Evolutionary conservation across 106 monocot genomes (phyloP).

Genomic region (Dactylorhiza incarnata): DNA sequence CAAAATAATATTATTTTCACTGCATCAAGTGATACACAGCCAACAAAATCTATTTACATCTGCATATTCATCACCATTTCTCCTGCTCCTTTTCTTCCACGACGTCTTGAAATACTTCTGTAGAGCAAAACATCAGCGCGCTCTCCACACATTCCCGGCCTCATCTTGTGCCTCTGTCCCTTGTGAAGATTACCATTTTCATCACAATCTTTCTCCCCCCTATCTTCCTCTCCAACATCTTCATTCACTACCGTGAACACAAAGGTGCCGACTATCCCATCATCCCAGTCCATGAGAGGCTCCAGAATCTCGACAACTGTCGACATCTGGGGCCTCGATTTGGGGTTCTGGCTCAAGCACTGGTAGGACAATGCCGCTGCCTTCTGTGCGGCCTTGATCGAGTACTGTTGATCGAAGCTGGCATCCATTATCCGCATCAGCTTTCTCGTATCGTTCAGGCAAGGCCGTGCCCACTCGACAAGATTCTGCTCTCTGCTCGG

Average conservation of each 20-base stretch:
- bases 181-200: background rate
- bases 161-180: slow-evolving; percentile 9
- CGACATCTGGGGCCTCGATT: slow-evolving; percentile 51
- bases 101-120: background rate
- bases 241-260: slow-evolving; percentile 9
- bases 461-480: slow-evolving; percentile 72
- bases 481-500: slow-evolving; percentile 62
- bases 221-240: background rate
- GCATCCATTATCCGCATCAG: slow-evolving; percentile 50
- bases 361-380: slow-evolving; percentile 51
- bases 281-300: slow-evolving; percentile 17
- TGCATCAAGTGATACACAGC: no score
- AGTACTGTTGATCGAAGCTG: slow-evolving; percentile 51
- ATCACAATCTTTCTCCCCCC: background rate
- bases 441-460: slow-evolving; percentile 34
- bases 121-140: background rate
- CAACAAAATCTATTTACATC: background rate
- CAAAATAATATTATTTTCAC: no score
- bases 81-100: background rate
- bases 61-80: slow-evolving; percentile 1
- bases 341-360: slow-evolving; percentile 63
- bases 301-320: slow-evolving; percentile 50
- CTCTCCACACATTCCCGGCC: background rate
- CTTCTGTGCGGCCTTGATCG: slow-evolving; percentile 27
- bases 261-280: slow-evolving; percentile 5